phyloP scores from a whole-genome alignment of 1,284 basidiomycete genomes.

The Ceratobasidium sp. region DNA sequence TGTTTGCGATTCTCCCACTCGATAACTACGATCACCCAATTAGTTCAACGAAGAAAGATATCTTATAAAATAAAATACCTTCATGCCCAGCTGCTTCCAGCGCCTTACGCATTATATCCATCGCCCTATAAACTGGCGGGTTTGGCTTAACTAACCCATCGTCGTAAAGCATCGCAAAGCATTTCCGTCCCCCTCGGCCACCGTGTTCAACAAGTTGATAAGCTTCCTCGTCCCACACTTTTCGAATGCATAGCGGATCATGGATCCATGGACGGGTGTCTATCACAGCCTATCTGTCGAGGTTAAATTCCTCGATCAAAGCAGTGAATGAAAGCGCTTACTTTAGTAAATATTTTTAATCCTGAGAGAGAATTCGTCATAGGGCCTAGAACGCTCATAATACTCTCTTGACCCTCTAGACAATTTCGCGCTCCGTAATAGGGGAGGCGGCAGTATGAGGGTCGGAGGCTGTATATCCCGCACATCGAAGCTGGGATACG shows the following conservation, averaged over 20 bases:
- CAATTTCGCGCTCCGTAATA: slow-evolving; percentile 75
- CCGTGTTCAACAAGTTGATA: slow-evolving; percentile 71
- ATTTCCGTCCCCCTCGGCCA: slow-evolving; percentile 68
- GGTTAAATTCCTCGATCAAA: too few relatives aligned
- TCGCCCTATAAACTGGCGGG: slow-evolving; percentile 76
- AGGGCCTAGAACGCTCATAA: slow-evolving; percentile 80
- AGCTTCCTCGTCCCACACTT: slow-evolving; percentile 73
- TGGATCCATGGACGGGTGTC: slow-evolving; percentile 73
- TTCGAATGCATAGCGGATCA: slow-evolving; percentile 74
- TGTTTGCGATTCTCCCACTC: slow-evolving; percentile 55
- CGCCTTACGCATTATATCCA: slow-evolving; percentile 70
- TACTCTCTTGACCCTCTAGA: slow-evolving; percentile 76
- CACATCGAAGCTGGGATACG: slow-evolving; percentile 57
- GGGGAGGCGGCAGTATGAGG: slow-evolving; percentile 78
- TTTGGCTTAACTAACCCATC: slow-evolving; percentile 75
- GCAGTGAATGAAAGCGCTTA: background rate
- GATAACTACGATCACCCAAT: slow-evolving; percentile 55
- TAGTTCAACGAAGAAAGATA: background rate
- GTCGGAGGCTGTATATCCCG: slow-evolving; percentile 77
- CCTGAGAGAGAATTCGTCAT: slow-evolving; percentile 70
- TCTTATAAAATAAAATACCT: slow-evolving; percentile 57
- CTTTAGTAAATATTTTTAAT: slow-evolving; percentile 73
- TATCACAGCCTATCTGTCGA: slow-evolving; percentile 59
- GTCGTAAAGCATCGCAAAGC: slow-evolving; percentile 75
- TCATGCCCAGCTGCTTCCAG: slow-evolving; percentile 76